Evolutionary conservation across 1,139 yeast species (phyloP).

Genomic region (Sugiyamaella pinicola): DNA sequence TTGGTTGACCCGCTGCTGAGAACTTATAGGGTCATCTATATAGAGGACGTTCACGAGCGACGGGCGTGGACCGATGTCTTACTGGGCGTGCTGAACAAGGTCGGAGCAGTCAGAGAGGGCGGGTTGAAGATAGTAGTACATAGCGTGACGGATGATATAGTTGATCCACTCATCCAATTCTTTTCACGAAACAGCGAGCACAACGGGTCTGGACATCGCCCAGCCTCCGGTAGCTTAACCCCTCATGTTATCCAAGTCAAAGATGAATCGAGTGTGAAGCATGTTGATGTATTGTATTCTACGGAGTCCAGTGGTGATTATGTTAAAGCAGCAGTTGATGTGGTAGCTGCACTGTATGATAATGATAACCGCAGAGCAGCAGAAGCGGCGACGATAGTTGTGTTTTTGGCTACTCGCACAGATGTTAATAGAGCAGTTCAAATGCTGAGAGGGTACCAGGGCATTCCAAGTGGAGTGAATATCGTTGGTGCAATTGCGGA

Average conservation of each 20-base stretch:
- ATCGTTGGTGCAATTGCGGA: conserved; percentile 63
- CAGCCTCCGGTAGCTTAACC: conserved; percentile 1
- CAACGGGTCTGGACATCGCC: conserved; percentile 5
- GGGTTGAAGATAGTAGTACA: conserved; percentile 52
- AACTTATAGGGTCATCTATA: conserved; percentile 68
- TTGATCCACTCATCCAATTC: conserved; percentile 52
- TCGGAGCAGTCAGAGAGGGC: conserved; percentile 42
- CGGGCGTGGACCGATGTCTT: conserved; percentile 75
- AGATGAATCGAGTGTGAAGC: conserved; percentile 37
- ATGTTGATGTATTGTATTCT: conserved; percentile 75
- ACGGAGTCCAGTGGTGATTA: conserved; percentile 77
- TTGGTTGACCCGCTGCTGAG: conserved; percentile 63
- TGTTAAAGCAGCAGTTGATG: conserved; percentile 69
- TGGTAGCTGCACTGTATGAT: conserved; percentile 66
- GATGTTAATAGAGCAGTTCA: conserved; percentile 56
- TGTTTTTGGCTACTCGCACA: conserved; percentile 84
- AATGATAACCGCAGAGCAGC: conserved; percentile 26
- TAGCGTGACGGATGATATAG: conserved; percentile 32
- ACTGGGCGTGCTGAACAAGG: conserved; percentile 65
- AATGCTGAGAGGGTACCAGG: conserved; percentile 12
- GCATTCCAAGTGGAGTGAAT: conserved; percentile 55
- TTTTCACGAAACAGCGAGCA: conserved; percentile 47
- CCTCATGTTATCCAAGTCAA: conserved; percentile 8
- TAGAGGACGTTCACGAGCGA: conserved; percentile 91
- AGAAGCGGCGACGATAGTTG: conserved; percentile 58